Evolutionary conservation across 2,329 filamentous ascomycete species (phyloP).

Genomic region (Tolypocladium nubicola): DNA sequence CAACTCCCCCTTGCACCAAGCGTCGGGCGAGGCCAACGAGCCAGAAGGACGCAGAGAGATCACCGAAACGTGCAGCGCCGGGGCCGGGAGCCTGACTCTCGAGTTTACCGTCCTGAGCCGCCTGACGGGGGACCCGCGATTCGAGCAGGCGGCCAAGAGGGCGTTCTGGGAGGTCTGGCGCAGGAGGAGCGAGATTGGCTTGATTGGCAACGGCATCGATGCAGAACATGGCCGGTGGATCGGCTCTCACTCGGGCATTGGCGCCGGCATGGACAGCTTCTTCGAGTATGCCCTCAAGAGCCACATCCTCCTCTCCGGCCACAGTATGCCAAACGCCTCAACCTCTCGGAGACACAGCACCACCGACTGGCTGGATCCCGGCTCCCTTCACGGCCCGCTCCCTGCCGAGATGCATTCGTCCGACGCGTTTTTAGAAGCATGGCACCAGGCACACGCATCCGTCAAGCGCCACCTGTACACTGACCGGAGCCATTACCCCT

Average conservation of each 20-base stretch:
- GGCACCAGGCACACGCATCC: constrained; percentile 75
- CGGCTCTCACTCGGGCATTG: constrained; percentile 81
- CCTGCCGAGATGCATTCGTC: constrained; percentile 58
- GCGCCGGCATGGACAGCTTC: constrained; percentile 94
- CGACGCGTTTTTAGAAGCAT: constrained; percentile 69
- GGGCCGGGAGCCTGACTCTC: constrained; percentile 87
- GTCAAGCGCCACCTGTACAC: constrained; percentile 91
- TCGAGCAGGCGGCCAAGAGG: constrained; percentile 79
- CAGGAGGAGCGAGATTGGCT: constrained; percentile 69
- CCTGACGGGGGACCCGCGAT: constrained; percentile 75
- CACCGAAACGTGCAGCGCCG: constrained; percentile 93
- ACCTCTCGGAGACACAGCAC: constrained; percentile 28
- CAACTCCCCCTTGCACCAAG: constrained; percentile 68
- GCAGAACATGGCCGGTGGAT: constrained; percentile 87
- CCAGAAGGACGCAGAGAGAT: constrained; percentile 50
- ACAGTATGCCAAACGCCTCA: constrained; percentile 42
- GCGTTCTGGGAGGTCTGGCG: constrained; percentile 98
- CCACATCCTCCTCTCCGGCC: constrained; percentile 77
- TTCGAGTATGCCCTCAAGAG: constrained; percentile 97
- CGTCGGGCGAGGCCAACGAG: constrained; percentile 19
- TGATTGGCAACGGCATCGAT: constrained; percentile 87
- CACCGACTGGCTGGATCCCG: constrained; percentile 49
- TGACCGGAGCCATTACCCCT: constrained; percentile 65
- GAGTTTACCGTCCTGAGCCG: constrained; percentile 89
- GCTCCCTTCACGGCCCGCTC: constrained; percentile 48